Percentiles rank a stretch among this genome's conserved stretches.
Evolutionary conservation across 2,329 filamentous ascomycete genomes (phyloP).

Genomic region (Colletotrichum agaves): DNA sequence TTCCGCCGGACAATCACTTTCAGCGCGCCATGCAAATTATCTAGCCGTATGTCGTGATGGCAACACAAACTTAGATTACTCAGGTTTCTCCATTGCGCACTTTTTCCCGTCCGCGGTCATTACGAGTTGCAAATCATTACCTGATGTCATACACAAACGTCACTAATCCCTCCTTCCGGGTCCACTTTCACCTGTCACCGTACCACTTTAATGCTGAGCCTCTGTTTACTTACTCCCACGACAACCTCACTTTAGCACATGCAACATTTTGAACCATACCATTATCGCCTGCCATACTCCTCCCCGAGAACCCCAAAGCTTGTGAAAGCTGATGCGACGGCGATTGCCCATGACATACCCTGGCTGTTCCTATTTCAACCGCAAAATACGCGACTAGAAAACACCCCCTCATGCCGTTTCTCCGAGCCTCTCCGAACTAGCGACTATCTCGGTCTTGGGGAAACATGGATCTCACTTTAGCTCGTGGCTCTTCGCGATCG

Average conservation of each 20-base stretch:
- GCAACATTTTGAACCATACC: background rate
- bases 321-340: constrained; percentile 4
- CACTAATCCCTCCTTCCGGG: constrained; percentile 11
- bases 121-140: constrained; percentile 20
- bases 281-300: background rate
- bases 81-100: constrained; percentile 21
- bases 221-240: background rate
- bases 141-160: constrained; percentile 21
- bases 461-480: background rate
- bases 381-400: background rate
- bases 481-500: constrained; percentile 7
- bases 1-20: background rate
- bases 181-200: background rate
- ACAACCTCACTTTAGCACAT: constrained; percentile 9
- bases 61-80: constrained; percentile 20
- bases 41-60: constrained; percentile 24
- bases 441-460: constrained; percentile 17
- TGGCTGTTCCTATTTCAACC: background rate
- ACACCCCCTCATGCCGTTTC: constrained; percentile 6
- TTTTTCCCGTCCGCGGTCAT: background rate
- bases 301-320: constrained; percentile 2
- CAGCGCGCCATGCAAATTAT: background rate
- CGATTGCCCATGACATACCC: constrained; percentile 5
- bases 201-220: constrained; percentile 9
- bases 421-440: constrained; percentile 21